Conservation (phyloP, 2,329 filamentous ascomycete genomes). For the Scolecobasidium constrictum region DNA sequence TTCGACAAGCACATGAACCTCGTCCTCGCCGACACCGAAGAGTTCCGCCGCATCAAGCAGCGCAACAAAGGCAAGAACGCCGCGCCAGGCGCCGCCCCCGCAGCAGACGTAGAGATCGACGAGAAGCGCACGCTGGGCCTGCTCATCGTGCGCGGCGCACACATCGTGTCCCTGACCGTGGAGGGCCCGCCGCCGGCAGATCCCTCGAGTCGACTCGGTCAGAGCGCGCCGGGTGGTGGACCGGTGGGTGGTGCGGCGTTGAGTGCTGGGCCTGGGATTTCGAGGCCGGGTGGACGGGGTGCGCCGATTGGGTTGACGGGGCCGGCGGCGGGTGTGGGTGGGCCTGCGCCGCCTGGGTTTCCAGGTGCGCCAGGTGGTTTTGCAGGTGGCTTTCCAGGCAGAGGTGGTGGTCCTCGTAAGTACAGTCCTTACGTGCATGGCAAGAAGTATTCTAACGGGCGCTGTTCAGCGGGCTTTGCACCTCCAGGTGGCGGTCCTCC, state of each 20-base stretch:
- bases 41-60: constrained; percentile 85
- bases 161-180: constrained; percentile 89
- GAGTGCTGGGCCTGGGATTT: constrained; percentile 76
- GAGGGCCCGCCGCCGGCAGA: constrained; percentile 94
- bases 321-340: constrained; percentile 79
- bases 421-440: constrained; percentile 16
- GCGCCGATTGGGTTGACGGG: constrained; percentile 73
- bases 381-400: constrained; percentile 19
- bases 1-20: constrained; percentile 99
- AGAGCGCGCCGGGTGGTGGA: constrained; percentile 54
- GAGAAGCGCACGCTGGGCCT: constrained; percentile 96
- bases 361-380: constrained; percentile 21
- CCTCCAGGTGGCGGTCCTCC: constrained; percentile 36
- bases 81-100: constrained; percentile 50
- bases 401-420: constrained; percentile 20
- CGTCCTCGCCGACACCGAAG: constrained; percentile 95
- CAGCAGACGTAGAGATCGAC: constrained; percentile 65
- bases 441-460: too few species aligned
- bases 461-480: constrained; percentile 21
- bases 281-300: constrained; percentile 82
- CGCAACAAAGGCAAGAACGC: constrained; percentile 53
- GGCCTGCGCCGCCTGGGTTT: constrained; percentile 37
- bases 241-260: constrained; percentile 48
- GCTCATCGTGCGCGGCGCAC: constrained; percentile 85
- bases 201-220: constrained; percentile 78